Base-by-base conservation (phyloP, 331 rosid species). In the Acacia pycnantha region DNA sequence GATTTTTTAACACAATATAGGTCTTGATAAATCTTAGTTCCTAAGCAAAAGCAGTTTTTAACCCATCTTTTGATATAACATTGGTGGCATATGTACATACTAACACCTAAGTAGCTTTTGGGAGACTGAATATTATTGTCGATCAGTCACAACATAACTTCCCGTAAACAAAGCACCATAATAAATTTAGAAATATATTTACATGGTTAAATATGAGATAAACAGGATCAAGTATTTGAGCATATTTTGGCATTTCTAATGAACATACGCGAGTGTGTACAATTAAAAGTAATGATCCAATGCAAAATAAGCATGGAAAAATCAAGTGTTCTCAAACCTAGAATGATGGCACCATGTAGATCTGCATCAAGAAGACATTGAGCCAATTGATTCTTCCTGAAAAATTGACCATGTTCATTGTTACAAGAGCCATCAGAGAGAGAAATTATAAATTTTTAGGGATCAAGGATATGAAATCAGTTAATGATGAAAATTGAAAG, bases 261-360 rank as follows among this genome's bases (percentile, higher is more conserved):
- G 69, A 62, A 62, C 69, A 15, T 18, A 27, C 18, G 19, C 0
- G 16, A 6, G 50, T 26, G 54, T 8, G 19, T 51, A 51, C 29
- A n/a, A 26, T 66, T 15, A 35, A 46, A 16, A 51, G 33, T 79
- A 54, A 24, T 53, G 75, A 68, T 24, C 31, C 77, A 53, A 53
- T 62, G 48, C 62, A 48, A 76, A 74, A 18, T 50, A 62, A 19
- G 56, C 47, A 19, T 26, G 18, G 70, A 13, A 73, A 62, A 58
- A 26, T 77, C 31, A 70, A 70, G 69, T 74, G 74, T n/a, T 70
- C 26, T 35, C 73, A 33, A 53, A 95, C 98, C 98, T 88, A 86
- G 74, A 83, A 95, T 88, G 79, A 83, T 71, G 61, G 98, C 98
- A 78, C 98, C 97, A 40, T 95, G 97, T 72, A 95, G 92, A 87